Evolutionary conservation across 805 yeast genomes (phyloP).

Genomic region (Nakazawaea ishiwadae): DNA sequence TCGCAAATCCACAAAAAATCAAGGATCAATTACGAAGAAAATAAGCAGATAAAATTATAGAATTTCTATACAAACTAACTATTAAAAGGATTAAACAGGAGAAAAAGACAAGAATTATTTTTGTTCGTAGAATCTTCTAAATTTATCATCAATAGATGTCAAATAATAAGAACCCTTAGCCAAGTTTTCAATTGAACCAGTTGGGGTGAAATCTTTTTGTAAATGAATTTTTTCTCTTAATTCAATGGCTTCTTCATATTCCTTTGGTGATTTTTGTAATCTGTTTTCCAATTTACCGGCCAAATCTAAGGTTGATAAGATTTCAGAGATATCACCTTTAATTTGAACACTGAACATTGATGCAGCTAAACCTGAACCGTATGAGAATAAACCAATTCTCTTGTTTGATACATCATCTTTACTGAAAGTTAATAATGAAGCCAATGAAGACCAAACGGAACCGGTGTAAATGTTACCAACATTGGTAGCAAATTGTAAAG

Average conservation of each 20-base stretch:
- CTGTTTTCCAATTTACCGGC: slow-evolving; percentile 65
- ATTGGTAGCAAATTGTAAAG: slow-evolving; percentile 86
- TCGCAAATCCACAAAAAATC: too few relatives aligned
- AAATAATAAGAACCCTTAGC: slow-evolving; percentile 80
- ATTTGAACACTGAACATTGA: slow-evolving; percentile 78
- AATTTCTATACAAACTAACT: not conserved
- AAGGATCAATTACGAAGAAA: too few relatives aligned
- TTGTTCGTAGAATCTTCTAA: slow-evolving; percentile 69
- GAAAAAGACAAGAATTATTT: not conserved
- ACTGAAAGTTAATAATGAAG: slow-evolving; percentile 75
- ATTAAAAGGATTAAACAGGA: not conserved
- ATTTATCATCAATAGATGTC: slow-evolving; percentile 79
- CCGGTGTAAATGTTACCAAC: slow-evolving; percentile 99
- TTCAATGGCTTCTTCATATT: slow-evolving; percentile 75
- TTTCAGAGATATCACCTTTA: slow-evolving; percentile 71
- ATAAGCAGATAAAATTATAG: not conserved
- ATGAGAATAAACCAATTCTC: slow-evolving; percentile 90
- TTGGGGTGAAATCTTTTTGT: slow-evolving; percentile 73
- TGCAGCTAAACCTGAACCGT: slow-evolving; percentile 97
- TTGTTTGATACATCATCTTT: slow-evolving; percentile 71
- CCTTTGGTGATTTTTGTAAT: slow-evolving; percentile 62
- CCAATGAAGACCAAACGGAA: slow-evolving; percentile 81
- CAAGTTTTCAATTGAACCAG: slow-evolving; percentile 71
- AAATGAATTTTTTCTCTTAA: slow-evolving; percentile 89
- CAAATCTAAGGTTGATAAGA: slow-evolving; percentile 62